Conservation (phyloP, 176 grass and related monocot genomes). For the Oryza meridionalis region DNA sequence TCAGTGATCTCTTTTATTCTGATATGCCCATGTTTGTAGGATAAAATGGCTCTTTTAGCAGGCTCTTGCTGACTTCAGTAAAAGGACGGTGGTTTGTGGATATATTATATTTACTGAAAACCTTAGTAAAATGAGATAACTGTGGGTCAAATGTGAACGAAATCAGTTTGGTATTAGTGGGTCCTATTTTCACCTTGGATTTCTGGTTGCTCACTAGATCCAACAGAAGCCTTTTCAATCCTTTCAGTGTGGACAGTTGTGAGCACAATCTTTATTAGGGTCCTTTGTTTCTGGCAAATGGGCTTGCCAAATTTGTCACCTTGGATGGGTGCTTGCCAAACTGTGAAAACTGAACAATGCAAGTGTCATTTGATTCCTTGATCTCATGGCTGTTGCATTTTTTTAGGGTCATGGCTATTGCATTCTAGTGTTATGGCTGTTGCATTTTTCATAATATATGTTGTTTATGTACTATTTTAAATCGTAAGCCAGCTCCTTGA, state of each 20-base stretch:
- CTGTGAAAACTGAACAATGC: background rate
- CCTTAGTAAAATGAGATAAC: constrained; percentile 2
- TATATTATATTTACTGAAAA: background rate
- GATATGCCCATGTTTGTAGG: constrained; percentile 16
- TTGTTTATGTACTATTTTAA: constrained; percentile 5
- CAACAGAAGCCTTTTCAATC: constrained; percentile 43
- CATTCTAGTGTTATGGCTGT: constrained; percentile 17
- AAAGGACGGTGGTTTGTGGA: constrained; percentile 20
- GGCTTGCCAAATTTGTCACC: background rate
- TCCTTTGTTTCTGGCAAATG: constrained; percentile 20
- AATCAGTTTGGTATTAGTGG: constrained; percentile 26
- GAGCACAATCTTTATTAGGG: constrained; percentile 32
- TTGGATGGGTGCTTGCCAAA: background rate
- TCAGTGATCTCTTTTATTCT: constrained; percentile 20
- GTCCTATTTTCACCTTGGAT: constrained; percentile 20
- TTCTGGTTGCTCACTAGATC: constrained; percentile 28
- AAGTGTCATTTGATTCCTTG: background rate
- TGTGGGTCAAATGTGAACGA: constrained; percentile 24
- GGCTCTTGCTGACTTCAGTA: constrained; percentile 14
- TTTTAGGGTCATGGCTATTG: background rate
- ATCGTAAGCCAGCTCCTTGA: constrained; percentile 3
- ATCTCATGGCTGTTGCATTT: background rate
- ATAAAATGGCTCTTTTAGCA: constrained; percentile 8
- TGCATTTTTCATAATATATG: background rate
- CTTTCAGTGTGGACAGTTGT: constrained; percentile 28